Evolutionary conservation across 2,329 filamentous ascomycete species (phyloP).

Genomic region (Aspergillus pseudoviridinutans): DNA sequence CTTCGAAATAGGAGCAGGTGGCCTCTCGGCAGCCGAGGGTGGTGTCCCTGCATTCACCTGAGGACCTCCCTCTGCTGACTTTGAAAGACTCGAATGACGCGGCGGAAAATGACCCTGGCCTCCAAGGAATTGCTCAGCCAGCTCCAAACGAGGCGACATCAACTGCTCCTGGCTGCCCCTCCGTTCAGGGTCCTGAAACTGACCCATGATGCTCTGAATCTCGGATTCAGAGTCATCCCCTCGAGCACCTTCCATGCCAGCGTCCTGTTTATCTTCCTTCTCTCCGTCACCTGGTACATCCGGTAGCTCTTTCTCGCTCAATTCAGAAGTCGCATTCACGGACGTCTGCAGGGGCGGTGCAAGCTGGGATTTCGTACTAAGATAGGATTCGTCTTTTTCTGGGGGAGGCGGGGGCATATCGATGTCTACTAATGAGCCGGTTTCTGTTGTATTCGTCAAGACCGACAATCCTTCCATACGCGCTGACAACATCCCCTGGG

Average conservation of each 20-base stretch:
- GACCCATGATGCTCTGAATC: constrained; percentile 96
- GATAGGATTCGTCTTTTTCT: constrained; percentile 50
- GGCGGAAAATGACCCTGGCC: constrained; percentile 68
- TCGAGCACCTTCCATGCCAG: constrained; percentile 57
- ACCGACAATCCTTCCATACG: constrained; percentile 31
- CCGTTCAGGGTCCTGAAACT: constrained; percentile 74
- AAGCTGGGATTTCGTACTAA: constrained; percentile 38
- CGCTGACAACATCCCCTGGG: constrained; percentile 23
- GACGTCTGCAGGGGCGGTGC: constrained; percentile 37
- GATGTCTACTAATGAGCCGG: constrained; percentile 8
- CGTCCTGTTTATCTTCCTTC: constrained; percentile 43
- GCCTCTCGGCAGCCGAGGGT: constrained; percentile 14
- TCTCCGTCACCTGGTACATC: constrained; percentile 29
- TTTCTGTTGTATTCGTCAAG: constrained; percentile 20
- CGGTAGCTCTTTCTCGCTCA: constrained; percentile 38
- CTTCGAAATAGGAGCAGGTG: constrained; percentile 23
- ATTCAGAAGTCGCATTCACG: constrained; percentile 33
- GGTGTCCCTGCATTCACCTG: constrained; percentile 15
- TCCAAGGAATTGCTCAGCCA: constrained; percentile 74
- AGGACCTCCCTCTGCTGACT: constrained; percentile 33
- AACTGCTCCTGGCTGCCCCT: constrained; percentile 75
- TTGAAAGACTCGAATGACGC: constrained; percentile 74
- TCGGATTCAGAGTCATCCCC: constrained; percentile 73
- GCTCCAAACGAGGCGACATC: constrained; percentile 83
- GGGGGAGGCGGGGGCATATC: constrained; percentile 45